A percentile compares a stretch with the other conserved stretches of the same genome.
These are phyloP conservation scores for Phylloporus sp. DNA, from an alignment of 768 basidiomycete species.

Conservation along the genomic window DNA sequence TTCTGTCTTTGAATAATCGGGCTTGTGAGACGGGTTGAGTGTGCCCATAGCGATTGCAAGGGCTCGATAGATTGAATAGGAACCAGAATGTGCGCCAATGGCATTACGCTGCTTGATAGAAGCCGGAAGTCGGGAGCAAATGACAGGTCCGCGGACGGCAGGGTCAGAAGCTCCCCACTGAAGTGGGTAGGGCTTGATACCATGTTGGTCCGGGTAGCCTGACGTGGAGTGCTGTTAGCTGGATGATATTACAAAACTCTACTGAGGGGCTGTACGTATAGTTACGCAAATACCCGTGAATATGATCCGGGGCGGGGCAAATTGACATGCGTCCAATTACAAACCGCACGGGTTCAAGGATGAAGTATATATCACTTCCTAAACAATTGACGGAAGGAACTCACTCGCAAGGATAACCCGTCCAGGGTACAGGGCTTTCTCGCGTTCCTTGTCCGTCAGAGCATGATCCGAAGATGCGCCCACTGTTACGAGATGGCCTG, in stretches of 20 bases:
- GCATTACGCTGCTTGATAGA: constrained; percentile 91
- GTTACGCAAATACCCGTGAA: constrained; percentile 3
- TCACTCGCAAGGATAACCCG: constrained; percentile 81
- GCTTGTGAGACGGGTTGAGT: constrained; percentile 73
- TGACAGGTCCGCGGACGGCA: constrained; percentile 72
- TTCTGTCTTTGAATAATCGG: constrained; percentile 78
- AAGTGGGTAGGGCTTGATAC: constrained; percentile 75
- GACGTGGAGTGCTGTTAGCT: constrained; percentile 10
- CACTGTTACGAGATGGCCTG: constrained; percentile 26
- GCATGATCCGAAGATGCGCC: constrained; percentile 16
- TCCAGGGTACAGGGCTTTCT: constrained; percentile 75
- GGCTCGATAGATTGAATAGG: constrained; percentile 93
- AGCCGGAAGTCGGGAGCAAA: constrained; percentile 80
- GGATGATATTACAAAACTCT: constrained; percentile 1
- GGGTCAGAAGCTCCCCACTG: constrained; percentile 76
- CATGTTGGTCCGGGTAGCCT: constrained; percentile 92
- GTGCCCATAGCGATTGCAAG: constrained; percentile 89
- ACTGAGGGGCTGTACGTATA: constrained; percentile 3
- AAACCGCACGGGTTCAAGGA: background rate
- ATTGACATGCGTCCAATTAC: constrained; percentile 1
- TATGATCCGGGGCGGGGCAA: constrained; percentile 11
- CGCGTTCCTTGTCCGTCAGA: constrained; percentile 57
- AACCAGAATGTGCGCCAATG: constrained; percentile 89
- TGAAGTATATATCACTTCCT: background rate
- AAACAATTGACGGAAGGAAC: constrained; percentile 26